phyloP scores from a whole-genome alignment of 805 yeast genomes.

The Cyberlindnera mississippiensis region DNA sequence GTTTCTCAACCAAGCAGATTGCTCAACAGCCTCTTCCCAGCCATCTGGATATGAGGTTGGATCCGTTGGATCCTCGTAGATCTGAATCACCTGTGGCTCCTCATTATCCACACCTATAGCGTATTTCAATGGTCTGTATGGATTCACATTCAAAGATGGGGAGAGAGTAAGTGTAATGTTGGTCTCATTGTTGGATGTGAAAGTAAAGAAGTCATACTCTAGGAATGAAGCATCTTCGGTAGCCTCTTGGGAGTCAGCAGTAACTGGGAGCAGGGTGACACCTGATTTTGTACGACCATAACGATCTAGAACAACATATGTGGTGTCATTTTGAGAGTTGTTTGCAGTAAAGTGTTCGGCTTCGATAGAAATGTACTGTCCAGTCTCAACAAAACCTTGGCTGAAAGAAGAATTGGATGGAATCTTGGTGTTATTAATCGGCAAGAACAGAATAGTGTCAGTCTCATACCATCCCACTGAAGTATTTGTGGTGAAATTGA shows the following conservation, averaged over 20 bases:
- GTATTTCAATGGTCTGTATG: constrained; percentile 13
- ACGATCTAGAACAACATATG: constrained; percentile 9
- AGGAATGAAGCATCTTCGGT: constrained; percentile 6
- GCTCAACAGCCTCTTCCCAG: constrained; percentile 14
- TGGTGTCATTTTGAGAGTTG: constrained; percentile 6
- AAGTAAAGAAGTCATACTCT: constrained; percentile 11
- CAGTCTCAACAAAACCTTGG: constrained; percentile 13
- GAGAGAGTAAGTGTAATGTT: constrained; percentile 10
- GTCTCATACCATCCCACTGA: constrained; percentile 5
- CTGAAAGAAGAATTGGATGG: constrained; percentile 4
- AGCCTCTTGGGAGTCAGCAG: constrained; percentile 11
- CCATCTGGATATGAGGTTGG: constrained; percentile 15
- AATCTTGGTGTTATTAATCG: constrained; percentile 12
- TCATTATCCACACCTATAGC: constrained; percentile 13
- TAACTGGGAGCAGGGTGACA: constrained; percentile 14
- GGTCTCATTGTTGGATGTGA: constrained; percentile 9
- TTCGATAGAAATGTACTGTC: constrained; percentile 13
- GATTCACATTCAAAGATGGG: constrained; percentile 12
- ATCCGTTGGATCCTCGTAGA: constrained; percentile 11
- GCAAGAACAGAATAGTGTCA: constrained; percentile 9
- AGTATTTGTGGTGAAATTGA: constrained; percentile 14
- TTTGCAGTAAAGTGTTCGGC: constrained; percentile 12
- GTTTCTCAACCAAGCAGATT: constrained; percentile 13
- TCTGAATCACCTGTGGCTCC: constrained; percentile 12
- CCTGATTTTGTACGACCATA: constrained; percentile 14